Evolutionary conservation across 2,329 filamentous ascomycete species (phyloP).

Genomic region (Coniochaeta sp.): DNA sequence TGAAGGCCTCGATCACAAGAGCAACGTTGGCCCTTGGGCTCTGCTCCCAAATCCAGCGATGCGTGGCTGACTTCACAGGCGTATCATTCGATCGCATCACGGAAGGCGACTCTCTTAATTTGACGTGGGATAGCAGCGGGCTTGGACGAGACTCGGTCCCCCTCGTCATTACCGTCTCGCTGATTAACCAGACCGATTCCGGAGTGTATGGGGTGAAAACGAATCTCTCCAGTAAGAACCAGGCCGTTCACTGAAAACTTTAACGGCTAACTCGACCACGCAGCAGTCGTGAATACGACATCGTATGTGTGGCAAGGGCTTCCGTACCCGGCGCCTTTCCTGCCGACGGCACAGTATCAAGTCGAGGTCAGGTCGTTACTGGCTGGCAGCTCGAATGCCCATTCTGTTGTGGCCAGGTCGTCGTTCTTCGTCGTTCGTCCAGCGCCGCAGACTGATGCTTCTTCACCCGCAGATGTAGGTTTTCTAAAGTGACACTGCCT

Average conservation of each 20-base stretch:
- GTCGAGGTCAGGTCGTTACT: constrained; percentile 15
- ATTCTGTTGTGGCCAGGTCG: constrained; percentile 15
- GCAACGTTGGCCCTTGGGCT: neutral
- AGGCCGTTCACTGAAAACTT: neutral
- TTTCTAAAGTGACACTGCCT: neutral
- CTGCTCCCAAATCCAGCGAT: neutral
- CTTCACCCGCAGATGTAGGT: neutral
- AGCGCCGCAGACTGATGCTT: neutral
- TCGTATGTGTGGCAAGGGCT: constrained; percentile 15
- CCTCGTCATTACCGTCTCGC: neutral
- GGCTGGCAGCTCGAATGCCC: neutral
- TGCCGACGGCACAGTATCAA: constrained; percentile 17
- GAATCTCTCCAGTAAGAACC: neutral
- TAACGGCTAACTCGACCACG: neutral
- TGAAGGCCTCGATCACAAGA: neutral
- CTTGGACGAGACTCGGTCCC: neutral
- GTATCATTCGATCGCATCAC: neutral
- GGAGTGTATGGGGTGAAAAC: neutral
- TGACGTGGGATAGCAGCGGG: neutral
- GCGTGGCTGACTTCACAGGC: neutral
- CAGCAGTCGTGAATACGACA: constrained; percentile 11
- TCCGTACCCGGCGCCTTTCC: constrained; percentile 17
- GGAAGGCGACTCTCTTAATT: neutral
- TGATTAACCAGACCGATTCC: neutral
- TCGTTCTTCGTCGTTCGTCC: constrained; percentile 12